phyloP scores from a whole-genome alignment of 805 yeast genomes.

The Lachancea cidri region DNA sequence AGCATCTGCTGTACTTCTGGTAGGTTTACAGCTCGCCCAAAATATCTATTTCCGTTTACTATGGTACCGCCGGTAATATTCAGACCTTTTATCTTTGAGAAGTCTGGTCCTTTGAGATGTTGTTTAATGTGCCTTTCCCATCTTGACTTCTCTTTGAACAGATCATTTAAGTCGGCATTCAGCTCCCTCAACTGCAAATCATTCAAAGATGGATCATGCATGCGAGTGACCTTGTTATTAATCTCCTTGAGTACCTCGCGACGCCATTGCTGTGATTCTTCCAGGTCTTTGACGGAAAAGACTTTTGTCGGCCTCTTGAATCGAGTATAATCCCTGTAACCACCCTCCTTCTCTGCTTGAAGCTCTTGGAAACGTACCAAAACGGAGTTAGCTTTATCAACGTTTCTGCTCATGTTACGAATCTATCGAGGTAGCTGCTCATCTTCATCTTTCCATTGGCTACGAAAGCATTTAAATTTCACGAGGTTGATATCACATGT shows the following conservation, averaged over 20 bases:
- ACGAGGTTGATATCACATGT: too few species aligned
- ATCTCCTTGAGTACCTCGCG: constrained; percentile 58
- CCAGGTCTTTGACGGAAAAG: constrained; percentile 45
- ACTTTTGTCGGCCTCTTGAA: constrained; percentile 59
- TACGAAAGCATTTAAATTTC: too few species aligned
- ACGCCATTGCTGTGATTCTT: constrained; percentile 71
- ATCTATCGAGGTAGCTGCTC: too few species aligned
- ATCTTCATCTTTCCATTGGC: too few species aligned
- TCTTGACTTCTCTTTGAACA: constrained; percentile 59
- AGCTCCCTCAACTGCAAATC: constrained; percentile 63
- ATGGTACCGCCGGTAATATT: constrained; percentile 23
- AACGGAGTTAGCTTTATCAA: constrained; percentile 69
- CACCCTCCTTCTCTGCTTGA: constrained; percentile 49
- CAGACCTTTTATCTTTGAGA: constrained; percentile 34
- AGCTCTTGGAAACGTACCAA: constrained; percentile 61
- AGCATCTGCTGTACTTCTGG: constrained; percentile 60
- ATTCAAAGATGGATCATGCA: constrained; percentile 56
- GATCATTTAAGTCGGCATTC: constrained; percentile 66
- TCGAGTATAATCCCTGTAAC: constrained; percentile 51
- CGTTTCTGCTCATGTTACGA: constrained; percentile 68
- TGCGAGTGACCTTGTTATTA: constrained; percentile 50
- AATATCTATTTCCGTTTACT: constrained; percentile 61
- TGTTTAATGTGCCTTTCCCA: constrained; percentile 75
- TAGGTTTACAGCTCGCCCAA: constrained; percentile 77
- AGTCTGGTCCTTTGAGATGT: constrained; percentile 64